Conservation (phyloP, 805 yeast genomes). For the Yarrowia keelungensis region DNA sequence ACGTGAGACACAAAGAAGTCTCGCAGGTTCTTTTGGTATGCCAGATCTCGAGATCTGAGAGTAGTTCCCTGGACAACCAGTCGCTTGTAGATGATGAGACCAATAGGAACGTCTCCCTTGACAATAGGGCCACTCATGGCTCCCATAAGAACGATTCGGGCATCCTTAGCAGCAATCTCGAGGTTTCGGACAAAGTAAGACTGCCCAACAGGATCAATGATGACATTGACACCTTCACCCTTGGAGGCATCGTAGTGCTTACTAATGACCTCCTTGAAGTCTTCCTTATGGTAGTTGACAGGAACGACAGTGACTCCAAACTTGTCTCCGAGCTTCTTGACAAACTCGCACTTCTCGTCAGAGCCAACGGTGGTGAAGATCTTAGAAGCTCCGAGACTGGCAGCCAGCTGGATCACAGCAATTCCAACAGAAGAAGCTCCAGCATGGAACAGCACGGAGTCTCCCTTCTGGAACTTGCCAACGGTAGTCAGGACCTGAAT, state of each 20-base stretch:
- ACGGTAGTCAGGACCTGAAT: conserved; percentile 48
- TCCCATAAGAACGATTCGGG: conserved; percentile 46
- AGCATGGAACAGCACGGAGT: conserved; percentile 49
- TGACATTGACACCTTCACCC: conserved; percentile 47
- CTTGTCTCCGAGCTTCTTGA: conserved; percentile 43
- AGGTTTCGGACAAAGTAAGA: conserved; percentile 44
- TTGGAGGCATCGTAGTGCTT: conserved; percentile 42
- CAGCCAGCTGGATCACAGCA: conserved; percentile 53
- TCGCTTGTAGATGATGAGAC: conserved; percentile 45
- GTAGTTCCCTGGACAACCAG: conserved; percentile 48
- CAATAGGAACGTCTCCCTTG: conserved; percentile 42
- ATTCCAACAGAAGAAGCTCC: conserved; percentile 51
- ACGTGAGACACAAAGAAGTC: conserved; percentile 45
- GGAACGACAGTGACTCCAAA: conserved; percentile 45
- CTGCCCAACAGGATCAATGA: conserved; percentile 49
- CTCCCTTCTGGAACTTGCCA: conserved; percentile 47
- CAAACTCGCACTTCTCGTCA: conserved; percentile 45
- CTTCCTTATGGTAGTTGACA: conserved; percentile 46
- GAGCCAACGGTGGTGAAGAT: conserved; percentile 50
- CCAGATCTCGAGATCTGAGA: conserved; percentile 46
- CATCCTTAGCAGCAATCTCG: conserved; percentile 45
- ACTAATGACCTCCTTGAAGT: conserved; percentile 44
- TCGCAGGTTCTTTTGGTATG: conserved; percentile 44
- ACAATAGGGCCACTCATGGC: conserved; percentile 45
- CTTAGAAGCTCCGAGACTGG: conserved; percentile 49